Evolutionary conservation across 1,284 basidiomycete species (phyloP), one percentile per base, ranked within the genome.

Genomic region (Trametes hirsuta): DNA sequence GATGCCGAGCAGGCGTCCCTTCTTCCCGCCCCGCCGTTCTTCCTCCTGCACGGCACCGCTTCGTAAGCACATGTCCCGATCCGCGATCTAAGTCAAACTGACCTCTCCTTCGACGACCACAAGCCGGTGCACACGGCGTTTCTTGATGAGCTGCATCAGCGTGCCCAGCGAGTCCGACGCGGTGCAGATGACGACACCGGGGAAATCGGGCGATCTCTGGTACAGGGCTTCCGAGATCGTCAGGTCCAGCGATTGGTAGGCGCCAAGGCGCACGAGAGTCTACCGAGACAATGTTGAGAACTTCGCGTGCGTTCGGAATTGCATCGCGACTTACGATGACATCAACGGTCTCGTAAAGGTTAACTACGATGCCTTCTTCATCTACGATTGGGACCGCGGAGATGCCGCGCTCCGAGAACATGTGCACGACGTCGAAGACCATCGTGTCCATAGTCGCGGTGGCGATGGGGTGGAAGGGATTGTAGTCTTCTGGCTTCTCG

Each of bases 331-430:
- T 74, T 75, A 97, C 95, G 65, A 99, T 97, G 51, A 99, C 97
- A 78, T 99, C 97, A 21, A 99, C 97, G 1, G 97, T 98, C 77
- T 99, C 97, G 75, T 99, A 99, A 46, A 99, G 77, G 74, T 99
- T 97, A 59, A 99, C 86, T 36, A 99, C 97, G 58, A 96, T 86
- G 9, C 97, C 97, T 3, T 95, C 85, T 58, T 93, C 88, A 71
- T 98, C 94, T 22, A 99, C 83, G 70, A 99, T 98, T 3, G 97
- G 97, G 10, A 99, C 97, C 2, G 97, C 96, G 22, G 94, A 97
- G 67, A 99, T 98, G 14, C 95, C 92, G 37, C 90, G 84, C 74
- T 97, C 94, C 1, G 94, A 97, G 74, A 99, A 99, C 91, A 98
- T 95, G 74, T 99, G 97, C 0, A 99, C 97, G 51, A 99, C 94